phyloP scores from a whole-genome alignment of 2,329 filamentous ascomycete species.

The Beauveria medogensis region DNA sequence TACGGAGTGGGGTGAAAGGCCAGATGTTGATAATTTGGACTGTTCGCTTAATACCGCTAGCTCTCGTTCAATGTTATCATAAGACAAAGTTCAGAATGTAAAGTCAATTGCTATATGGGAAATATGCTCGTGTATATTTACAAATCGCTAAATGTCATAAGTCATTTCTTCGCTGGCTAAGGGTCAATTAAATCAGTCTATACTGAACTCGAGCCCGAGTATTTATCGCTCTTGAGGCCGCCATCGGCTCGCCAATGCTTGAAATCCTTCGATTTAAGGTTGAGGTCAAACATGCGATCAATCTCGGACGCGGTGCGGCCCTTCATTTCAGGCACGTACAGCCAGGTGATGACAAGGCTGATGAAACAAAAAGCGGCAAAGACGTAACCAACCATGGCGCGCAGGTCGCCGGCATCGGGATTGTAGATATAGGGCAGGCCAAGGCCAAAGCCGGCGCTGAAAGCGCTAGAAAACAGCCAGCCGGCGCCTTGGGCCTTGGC shows the following conservation, averaged over 20 bases:
- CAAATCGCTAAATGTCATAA: background rate
- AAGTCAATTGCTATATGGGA: background rate
- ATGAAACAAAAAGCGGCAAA: slow-evolving; percentile 29
- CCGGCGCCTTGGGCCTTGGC: slow-evolving; percentile 35
- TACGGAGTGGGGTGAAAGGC: too few relatives aligned
- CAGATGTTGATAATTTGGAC: too few relatives aligned
- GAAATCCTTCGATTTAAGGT: slow-evolving; percentile 22
- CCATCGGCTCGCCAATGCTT: slow-evolving; percentile 6
- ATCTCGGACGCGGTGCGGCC: slow-evolving; percentile 39
- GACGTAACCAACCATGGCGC: slow-evolving; percentile 34
- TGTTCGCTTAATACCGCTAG: too few relatives aligned
- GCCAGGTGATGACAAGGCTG: slow-evolving; percentile 31
- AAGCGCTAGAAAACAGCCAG: slow-evolving; percentile 32
- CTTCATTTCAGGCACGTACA: slow-evolving; percentile 45
- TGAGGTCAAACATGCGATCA: slow-evolving; percentile 30
- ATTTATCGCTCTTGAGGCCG: background rate
- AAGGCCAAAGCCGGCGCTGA: slow-evolving; percentile 35
- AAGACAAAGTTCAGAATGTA: too few relatives aligned
- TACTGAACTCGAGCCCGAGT: background rate
- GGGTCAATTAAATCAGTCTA: background rate
- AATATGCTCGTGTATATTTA: background rate
- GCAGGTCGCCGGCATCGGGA: slow-evolving; percentile 27
- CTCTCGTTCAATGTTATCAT: too few relatives aligned
- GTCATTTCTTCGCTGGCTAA: background rate
- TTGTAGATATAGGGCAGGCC: slow-evolving; percentile 44